Evolutionary conservation across 331 rosid genomes (phyloP).

Genomic region (Telfairia occidentalis): DNA sequence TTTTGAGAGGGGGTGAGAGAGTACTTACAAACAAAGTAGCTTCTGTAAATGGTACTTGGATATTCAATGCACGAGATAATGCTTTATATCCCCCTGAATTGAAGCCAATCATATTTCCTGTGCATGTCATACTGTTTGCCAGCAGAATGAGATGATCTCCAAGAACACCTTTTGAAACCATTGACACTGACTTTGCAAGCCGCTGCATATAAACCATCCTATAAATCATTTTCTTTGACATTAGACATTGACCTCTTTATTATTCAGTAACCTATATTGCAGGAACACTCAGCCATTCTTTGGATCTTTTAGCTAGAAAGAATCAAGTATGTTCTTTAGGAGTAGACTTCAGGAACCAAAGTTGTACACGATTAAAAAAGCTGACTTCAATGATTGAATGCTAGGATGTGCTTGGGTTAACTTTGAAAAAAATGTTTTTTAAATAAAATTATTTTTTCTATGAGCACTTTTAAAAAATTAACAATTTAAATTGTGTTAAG

Average conservation of each 20-base stretch:
- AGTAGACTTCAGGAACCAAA: neutral
- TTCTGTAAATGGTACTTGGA: slow-evolving; percentile 90
- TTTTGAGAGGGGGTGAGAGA: neutral
- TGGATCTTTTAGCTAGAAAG: neutral
- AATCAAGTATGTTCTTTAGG: neutral
- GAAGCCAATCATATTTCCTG: slow-evolving; percentile 79
- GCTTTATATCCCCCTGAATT: slow-evolving; percentile 80
- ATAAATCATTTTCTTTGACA: neutral
- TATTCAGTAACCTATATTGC: neutral
- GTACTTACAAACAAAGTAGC: slow-evolving; percentile 79
- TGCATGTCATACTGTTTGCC: slow-evolving; percentile 87
- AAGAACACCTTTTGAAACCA: slow-evolving; percentile 91
- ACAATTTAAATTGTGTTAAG: too few species aligned
- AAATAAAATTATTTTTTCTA: too few species aligned
- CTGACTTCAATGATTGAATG: too few species aligned
- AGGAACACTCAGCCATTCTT: neutral
- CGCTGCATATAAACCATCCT: slow-evolving; percentile 45
- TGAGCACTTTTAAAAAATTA: too few species aligned
- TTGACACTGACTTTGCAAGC: slow-evolving; percentile 63
- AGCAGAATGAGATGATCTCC: slow-evolving; percentile 82
- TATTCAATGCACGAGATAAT: slow-evolving; percentile 47
- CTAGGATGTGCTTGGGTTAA: too few species aligned
- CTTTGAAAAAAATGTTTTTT: too few species aligned
- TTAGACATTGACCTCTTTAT: neutral
- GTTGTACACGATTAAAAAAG: neutral